phyloP scores from a whole-genome alignment of 202 grass and related monocot species.

The Hordeum pubiflorum region DNA sequence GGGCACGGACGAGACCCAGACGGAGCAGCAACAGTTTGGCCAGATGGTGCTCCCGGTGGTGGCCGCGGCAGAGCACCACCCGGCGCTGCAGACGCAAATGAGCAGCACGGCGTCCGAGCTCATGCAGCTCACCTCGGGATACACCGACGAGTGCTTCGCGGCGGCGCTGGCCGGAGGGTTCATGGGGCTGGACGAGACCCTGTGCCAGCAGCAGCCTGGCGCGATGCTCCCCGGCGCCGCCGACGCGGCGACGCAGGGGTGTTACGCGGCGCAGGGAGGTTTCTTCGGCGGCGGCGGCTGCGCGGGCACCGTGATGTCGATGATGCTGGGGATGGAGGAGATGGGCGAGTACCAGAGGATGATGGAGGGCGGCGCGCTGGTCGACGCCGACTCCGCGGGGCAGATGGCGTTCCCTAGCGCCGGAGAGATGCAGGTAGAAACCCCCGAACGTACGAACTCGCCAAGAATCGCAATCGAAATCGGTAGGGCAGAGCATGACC shows the following conservation, averaged over 20 bases:
- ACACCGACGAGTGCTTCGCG: constrained; percentile 31
- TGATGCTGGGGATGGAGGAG: constrained; percentile 40
- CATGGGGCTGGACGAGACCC: constrained; percentile 24
- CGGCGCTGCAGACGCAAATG: constrained; percentile 40
- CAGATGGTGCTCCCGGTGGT: constrained; percentile 11
- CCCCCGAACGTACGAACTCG: not conserved
- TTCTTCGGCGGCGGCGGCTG: constrained; percentile 25
- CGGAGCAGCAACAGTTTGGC: constrained; percentile 29
- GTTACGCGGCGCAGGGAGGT: constrained; percentile 15
- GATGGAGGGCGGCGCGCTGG: constrained; percentile 29
- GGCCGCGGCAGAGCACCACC: constrained; percentile 1
- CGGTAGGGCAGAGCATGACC: not conserved
- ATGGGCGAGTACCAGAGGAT: constrained; percentile 54
- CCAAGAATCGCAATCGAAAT: not conserved
- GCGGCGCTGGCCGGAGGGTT: constrained; percentile 35
- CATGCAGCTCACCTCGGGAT: constrained; percentile 30
- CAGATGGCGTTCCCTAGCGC: constrained; percentile 13
- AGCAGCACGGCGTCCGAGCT: constrained; percentile 37
- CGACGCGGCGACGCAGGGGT: constrained; percentile 3
- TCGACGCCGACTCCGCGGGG: constrained; percentile 13
- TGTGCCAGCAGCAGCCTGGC: constrained; percentile 11
- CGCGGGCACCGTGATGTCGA: constrained; percentile 37
- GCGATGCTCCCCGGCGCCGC: constrained; percentile 3
- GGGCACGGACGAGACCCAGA: not conserved
- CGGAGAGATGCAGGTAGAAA: constrained; percentile 62